Percentiles rank a stretch among this genome's conserved stretches.
Conservation (phyloP, 306 rosid genomes). For the Leucaena leucocephala region DNA sequence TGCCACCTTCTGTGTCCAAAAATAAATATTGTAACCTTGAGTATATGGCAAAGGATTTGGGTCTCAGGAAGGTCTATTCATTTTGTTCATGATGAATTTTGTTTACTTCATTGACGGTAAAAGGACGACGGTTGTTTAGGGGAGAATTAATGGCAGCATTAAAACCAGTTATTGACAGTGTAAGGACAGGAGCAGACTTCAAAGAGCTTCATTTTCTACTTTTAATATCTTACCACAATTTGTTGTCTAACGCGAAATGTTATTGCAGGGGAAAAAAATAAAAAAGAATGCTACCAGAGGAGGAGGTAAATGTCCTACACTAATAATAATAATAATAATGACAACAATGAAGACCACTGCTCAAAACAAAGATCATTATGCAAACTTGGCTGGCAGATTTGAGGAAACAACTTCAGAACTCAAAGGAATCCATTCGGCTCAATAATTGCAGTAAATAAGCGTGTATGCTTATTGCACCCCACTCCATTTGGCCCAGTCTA, state of each 20-base stretch:
- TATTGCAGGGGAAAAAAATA: background rate
- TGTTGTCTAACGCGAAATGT: constrained; percentile 23
- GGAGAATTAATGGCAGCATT: background rate
- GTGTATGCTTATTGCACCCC: constrained; percentile 67
- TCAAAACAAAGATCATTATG: constrained; percentile 1
- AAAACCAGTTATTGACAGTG: background rate
- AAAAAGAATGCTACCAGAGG: background rate
- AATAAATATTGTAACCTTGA: background rate
- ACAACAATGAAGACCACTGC: constrained; percentile 18
- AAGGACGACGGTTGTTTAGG: background rate
- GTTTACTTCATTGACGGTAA: background rate
- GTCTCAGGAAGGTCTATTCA: background rate
- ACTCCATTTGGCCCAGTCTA: constrained; percentile 94
- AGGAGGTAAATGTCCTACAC: constrained; percentile 20
- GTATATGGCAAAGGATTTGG: background rate
- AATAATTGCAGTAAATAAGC: background rate
- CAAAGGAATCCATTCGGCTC: background rate
- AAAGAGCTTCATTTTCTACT: background rate
- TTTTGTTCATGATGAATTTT: background rate
- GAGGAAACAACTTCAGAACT: constrained; percentile 17
- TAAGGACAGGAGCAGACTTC: background rate
- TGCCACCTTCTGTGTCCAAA: background rate
- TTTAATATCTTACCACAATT: background rate
- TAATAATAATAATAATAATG: background rate
- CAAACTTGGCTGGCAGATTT: constrained; percentile 19